Evolutionary conservation across 495 filamentous ascomycete species (phyloP).

Genomic region (Penicillium silybi): DNA sequence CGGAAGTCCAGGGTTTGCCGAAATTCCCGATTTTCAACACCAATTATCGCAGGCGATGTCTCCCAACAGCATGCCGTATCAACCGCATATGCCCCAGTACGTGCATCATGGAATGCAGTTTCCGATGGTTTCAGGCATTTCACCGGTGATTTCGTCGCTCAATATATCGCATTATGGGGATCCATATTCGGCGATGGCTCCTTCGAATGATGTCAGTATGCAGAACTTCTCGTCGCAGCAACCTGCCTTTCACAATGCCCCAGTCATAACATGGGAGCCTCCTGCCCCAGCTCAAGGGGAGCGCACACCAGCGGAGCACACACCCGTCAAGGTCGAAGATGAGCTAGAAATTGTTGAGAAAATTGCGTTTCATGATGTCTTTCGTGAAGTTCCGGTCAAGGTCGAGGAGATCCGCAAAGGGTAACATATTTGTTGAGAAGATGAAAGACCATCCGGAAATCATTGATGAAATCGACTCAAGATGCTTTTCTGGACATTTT

Average conservation of each 20-base stretch:
- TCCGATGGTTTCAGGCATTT: not conserved
- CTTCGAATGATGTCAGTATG: not conserved
- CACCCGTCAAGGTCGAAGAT: not conserved
- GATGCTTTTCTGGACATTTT: too few relatives aligned
- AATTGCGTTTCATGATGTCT: not conserved
- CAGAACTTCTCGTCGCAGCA: not conserved
- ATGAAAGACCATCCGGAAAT: too few relatives aligned
- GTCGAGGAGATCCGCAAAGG: not conserved
- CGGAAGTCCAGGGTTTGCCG: not conserved
- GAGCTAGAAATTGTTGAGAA: not conserved
- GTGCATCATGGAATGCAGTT: not conserved
- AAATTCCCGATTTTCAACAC: not conserved
- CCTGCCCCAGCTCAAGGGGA: not conserved
- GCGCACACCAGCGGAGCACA: not conserved
- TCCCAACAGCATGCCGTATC: not conserved
- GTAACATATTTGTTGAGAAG: not conserved
- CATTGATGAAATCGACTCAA: not conserved
- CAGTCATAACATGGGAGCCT: not conserved
- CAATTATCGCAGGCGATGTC: not conserved
- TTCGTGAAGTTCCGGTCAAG: not conserved
- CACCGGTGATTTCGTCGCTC: not conserved
- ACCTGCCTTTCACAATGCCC: not conserved
- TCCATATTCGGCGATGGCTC: not conserved
- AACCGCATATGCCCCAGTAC: not conserved
- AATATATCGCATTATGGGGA: not conserved